Evolutionary conservation across 2,329 filamentous ascomycete genomes (phyloP).

Genomic region (Akanthomyces uredinophilus): DNA sequence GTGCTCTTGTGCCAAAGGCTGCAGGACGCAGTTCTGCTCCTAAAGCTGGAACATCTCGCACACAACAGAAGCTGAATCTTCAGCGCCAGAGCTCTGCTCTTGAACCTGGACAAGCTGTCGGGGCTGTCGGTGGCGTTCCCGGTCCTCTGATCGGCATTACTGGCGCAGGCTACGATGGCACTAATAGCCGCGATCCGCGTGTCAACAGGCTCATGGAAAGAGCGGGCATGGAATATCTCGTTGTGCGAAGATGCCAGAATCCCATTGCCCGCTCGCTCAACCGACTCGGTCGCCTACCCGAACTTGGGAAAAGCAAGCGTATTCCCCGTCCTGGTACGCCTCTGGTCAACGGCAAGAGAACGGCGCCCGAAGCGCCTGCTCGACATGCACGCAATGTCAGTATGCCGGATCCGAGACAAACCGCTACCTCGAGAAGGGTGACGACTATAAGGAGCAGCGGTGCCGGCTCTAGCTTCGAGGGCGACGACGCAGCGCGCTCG

Average conservation of each 20-base stretch:
- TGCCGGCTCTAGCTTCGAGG: conserved; percentile 40
- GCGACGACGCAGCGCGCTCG: conserved; percentile 38
- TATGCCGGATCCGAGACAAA: conserved; percentile 30
- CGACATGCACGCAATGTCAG: conserved; percentile 37
- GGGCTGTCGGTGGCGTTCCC: conserved; percentile 32
- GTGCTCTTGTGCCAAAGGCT: conserved; percentile 43
- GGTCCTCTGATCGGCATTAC: conserved; percentile 48
- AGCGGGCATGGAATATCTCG: conserved; percentile 68
- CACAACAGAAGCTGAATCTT: conserved; percentile 70
- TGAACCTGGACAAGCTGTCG: conserved; percentile 51
- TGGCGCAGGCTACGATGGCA: conserved; percentile 49
- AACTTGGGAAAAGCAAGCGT: conserved; percentile 43
- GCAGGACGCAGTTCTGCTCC: conserved; percentile 35
- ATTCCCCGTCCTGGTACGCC: conserved; percentile 40
- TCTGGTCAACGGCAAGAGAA: conserved; percentile 33
- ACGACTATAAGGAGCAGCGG: conserved; percentile 35
- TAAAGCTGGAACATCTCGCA: conserved; percentile 56
- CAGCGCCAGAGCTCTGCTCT: conserved; percentile 69
- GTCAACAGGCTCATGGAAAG: conserved; percentile 62
- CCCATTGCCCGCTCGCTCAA: conserved; percentile 60
- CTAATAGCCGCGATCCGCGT: conserved; percentile 52
- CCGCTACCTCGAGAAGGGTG: conserved; percentile 28
- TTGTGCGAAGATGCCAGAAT: conserved; percentile 67
- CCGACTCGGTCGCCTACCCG: conserved; percentile 42
- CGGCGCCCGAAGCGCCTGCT: conserved; percentile 22